phyloP scores from a whole-genome alignment of 352 stramenopile species.

The Phytophthora cryptogea region DNA sequence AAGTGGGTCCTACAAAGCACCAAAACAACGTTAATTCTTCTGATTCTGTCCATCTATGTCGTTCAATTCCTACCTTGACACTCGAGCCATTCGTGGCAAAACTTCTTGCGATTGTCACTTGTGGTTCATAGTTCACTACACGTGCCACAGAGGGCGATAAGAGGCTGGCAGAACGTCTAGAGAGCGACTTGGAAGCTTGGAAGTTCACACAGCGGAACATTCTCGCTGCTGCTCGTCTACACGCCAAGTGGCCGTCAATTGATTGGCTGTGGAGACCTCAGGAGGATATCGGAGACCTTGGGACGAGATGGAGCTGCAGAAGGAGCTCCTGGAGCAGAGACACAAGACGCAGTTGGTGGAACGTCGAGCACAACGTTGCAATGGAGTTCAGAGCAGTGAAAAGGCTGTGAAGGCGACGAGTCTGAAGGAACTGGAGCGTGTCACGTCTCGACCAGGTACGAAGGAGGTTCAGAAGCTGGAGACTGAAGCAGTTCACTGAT shows the following conservation, averaged over 20 bases:
- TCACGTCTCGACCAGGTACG: conserved; percentile 37
- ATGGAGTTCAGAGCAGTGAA: background rate
- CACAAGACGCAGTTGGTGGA: conserved; percentile 19
- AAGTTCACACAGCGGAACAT: conserved; percentile 18
- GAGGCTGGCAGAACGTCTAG: background rate
- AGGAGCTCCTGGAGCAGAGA: conserved; percentile 6
- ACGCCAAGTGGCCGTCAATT: background rate
- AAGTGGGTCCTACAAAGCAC: conserved; percentile 5
- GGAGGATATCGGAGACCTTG: background rate
- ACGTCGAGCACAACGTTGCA: conserved; percentile 17
- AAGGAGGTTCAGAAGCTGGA: background rate
- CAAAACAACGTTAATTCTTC: background rate
- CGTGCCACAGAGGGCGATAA: conserved; percentile 1
- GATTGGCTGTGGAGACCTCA: conserved; percentile 20
- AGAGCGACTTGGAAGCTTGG: conserved; percentile 6
- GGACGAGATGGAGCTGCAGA: conserved; percentile 1
- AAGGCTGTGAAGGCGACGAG: conserved; percentile 3
- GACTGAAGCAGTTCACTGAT: background rate
- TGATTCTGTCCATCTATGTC: background rate
- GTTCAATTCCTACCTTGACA: conserved; percentile 5
- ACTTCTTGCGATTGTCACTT: background rate
- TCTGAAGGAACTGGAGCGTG: conserved; percentile 22
- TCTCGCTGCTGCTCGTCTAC: background rate
- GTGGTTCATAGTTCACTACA: background rate
- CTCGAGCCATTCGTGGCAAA: no score